Evolutionary conservation across 2,329 filamentous ascomycete genomes (phyloP).

Genomic region (Penicillium italicum): DNA sequence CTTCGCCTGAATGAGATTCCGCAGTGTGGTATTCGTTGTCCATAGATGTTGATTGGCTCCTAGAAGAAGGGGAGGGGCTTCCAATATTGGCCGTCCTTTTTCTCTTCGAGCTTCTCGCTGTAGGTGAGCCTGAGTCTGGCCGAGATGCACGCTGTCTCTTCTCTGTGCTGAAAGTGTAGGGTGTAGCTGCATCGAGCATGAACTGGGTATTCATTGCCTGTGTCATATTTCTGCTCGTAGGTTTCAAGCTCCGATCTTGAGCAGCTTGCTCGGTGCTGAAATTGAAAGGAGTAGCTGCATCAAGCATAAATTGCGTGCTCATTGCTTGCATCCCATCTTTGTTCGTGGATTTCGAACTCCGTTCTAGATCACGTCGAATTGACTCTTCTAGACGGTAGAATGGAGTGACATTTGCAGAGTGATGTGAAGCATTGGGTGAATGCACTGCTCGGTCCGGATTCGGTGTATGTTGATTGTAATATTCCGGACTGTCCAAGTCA

Average conservation of each 20-base stretch:
- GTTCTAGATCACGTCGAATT: constrained; percentile 2
- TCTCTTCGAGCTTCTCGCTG: neutral
- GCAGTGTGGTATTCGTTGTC: constrained; percentile 10
- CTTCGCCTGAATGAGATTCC: neutral
- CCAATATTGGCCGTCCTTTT: neutral
- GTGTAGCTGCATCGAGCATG: constrained; percentile 41
- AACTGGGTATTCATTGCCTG: constrained; percentile 39
- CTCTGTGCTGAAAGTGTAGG: constrained; percentile 37
- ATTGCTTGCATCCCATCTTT: constrained; percentile 26
- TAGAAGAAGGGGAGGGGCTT: neutral
- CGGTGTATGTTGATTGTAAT: constrained; percentile 10
- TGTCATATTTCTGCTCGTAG: constrained; percentile 13
- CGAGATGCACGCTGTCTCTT: constrained; percentile 18
- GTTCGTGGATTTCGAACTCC: constrained; percentile 2
- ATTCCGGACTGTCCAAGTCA: constrained; percentile 33
- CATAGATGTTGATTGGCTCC: neutral
- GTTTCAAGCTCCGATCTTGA: constrained; percentile 1
- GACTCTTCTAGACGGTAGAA: constrained; percentile 26
- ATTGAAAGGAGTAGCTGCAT: constrained; percentile 40
- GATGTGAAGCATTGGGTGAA: constrained; percentile 12
- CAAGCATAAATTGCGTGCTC: constrained; percentile 42
- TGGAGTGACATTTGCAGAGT: constrained; percentile 29
- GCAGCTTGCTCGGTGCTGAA: constrained; percentile 28
- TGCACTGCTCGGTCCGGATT: constrained; percentile 13
- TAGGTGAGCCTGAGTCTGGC: constrained; percentile 1